Conservation (phyloP, 73 alveolate genomes). For the Diophrys sp. region DNA sequence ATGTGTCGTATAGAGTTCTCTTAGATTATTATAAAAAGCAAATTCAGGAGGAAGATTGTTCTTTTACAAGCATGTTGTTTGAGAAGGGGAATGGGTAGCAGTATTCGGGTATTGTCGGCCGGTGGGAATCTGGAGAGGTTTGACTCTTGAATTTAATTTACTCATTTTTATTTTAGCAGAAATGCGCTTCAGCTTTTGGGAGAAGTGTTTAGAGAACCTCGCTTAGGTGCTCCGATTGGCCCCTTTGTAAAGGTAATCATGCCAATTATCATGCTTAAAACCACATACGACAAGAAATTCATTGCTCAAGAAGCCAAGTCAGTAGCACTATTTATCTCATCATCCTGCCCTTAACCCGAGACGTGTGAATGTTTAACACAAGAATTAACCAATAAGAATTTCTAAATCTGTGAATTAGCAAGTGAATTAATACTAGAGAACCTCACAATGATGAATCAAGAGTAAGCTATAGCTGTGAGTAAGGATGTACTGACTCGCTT, state of each 20-base stretch:
- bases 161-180: no score
- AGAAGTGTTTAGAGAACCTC: background rate
- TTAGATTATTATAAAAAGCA: no score
- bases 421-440: background rate
- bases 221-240: background rate
- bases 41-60: no score
- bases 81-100: no score
- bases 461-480: background rate
- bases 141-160: no score
- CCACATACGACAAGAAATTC: constrained; percentile 26
- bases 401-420: background rate
- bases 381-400: background rate
- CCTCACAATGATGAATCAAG: background rate
- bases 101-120: no score
- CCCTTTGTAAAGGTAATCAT: constrained; percentile 3
- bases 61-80: no score
- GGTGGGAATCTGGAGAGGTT: no score
- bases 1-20: no score
- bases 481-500: background rate
- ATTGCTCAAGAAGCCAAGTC: constrained; percentile 34
- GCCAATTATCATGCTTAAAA: constrained; percentile 15
- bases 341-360: background rate
- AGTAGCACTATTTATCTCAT: constrained; percentile 3
- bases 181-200: background rate
- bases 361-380: background rate